Evolutionary conservation across 2,329 filamentous ascomycete species (phyloP), one percentile per base, ranked within the genome.

Genomic region (Pseudogymnoascus sp.): DNA sequence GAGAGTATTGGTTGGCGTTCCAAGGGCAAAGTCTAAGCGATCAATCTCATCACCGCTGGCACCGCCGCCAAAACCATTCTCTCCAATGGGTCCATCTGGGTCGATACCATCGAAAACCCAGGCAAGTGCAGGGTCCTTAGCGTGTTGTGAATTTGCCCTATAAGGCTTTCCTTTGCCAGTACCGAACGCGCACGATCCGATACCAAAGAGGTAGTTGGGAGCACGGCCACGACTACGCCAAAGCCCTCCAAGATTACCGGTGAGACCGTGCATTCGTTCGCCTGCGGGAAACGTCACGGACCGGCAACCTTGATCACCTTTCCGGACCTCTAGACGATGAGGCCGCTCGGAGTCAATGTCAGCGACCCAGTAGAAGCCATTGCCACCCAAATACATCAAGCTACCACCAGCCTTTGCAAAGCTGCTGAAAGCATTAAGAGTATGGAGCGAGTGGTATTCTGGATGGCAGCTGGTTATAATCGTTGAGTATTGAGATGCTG

Each of bases 381-480:
- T 76, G 7, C 74, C 74, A n/a, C 74, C 74, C 7, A 74, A 66
- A 61, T 76, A 77, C 71, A 77, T 73, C 53, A 77, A 62, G 61
- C 70, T 72, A 2, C 75, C 74, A 9, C 75, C 74, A 2, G 60
- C 50, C 2, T 63, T 64, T 33, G 70, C 67, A 64, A 73, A 76
- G 11, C 65, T 66, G 31, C 65, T 65, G 60, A 72, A 75, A 7
- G 69, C 71, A 46, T 69, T 62, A 10, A 73, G 67, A 15, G 70
- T 70, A 23, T 70, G 53, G 26, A 69, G 56, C 7, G 69, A 73
- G 5, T 71, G 71, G 62, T 76, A 76, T 65, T 75, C 74, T 1
- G 74, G 74, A 64, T 75, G 74, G 59, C 70, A 71, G 59, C 73
- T 70, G 0, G 70, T 71, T 40, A 75, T 66, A n/a, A 73, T 64